These are phyloP conservation scores for Crassisporium funariophilum DNA, from an alignment of 768 basidiomycete species.

Conservation along the genomic window DNA sequence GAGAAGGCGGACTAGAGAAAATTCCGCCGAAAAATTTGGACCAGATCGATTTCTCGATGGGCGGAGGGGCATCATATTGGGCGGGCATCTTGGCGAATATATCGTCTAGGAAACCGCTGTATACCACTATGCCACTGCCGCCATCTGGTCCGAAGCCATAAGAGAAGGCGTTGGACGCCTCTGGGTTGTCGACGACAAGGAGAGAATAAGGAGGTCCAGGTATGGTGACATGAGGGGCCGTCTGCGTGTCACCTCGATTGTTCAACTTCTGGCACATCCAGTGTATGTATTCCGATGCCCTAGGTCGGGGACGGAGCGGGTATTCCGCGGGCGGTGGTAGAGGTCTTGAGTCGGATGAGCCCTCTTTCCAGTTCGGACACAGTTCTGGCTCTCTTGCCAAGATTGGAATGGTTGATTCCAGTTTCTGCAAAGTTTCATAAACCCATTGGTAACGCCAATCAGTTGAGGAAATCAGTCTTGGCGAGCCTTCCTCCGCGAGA, in stretches of 20 bases:
- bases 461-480: constrained; percentile 61
- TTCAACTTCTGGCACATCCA: constrained; percentile 52
- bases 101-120: constrained; percentile 90
- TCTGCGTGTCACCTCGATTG: constrained; percentile 34
- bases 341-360: constrained; percentile 51
- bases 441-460: constrained; percentile 97
- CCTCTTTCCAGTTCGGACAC: constrained; percentile 57
- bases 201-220: constrained; percentile 89
- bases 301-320: constrained; percentile 82
- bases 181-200: constrained; percentile 84
- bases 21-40: constrained; percentile 50
- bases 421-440: constrained; percentile 67
- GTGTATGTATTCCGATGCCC: constrained; percentile 73
- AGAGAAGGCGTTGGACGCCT: constrained; percentile 87
- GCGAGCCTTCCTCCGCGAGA: constrained; percentile 63
- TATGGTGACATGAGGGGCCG: constrained; percentile 46
- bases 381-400: constrained; percentile 61
- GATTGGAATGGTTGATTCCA: constrained; percentile 75
- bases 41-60: constrained; percentile 44
- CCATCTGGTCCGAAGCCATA: constrained; percentile 94
- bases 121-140: constrained; percentile 92
- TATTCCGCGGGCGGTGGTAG: constrained; percentile 81
- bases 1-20: constrained; percentile 32
- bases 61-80: constrained; percentile 18
- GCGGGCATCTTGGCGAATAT: constrained; percentile 59